These are phyloP conservation scores for Glarea lozoyensis DNA, from an alignment of 495 filamentous ascomycete species.

Conservation along the genomic window DNA sequence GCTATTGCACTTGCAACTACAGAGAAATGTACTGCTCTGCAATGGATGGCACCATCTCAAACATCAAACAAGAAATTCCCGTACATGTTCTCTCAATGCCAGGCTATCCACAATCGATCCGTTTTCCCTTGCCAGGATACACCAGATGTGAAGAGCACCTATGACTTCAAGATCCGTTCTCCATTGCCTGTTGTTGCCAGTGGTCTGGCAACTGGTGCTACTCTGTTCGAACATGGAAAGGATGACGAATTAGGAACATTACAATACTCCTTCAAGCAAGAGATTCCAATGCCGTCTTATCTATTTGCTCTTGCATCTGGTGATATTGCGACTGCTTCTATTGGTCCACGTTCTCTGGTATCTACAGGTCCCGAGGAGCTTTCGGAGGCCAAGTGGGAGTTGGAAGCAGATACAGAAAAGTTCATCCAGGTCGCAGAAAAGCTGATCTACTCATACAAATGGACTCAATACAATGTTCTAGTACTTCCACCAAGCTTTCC, in stretches of 20 bases:
- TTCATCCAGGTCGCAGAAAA: constrained; percentile 86
- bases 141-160: constrained; percentile 86
- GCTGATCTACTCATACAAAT: constrained; percentile 79
- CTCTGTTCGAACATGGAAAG: constrained; percentile 29
- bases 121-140: constrained; percentile 97
- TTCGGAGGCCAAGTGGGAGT: constrained; percentile 74
- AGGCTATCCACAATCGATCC: constrained; percentile 88
- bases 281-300: constrained; percentile 89
- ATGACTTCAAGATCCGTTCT: constrained; percentile 79
- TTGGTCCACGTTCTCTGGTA: constrained; percentile 77
- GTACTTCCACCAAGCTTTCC: constrained; percentile 88
- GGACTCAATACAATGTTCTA: constrained; percentile 91
- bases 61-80: constrained; percentile 88
- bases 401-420: constrained; percentile 80
- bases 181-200: constrained; percentile 82
- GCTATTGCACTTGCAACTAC: constrained; percentile 60
- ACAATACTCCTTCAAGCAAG: constrained; percentile 76
- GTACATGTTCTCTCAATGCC: constrained; percentile 97
- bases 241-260: constrained; percentile 40
- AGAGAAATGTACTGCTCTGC: constrained; percentile 77
- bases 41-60: constrained; percentile 87
- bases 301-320: constrained; percentile 87
- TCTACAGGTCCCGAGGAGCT: constrained; percentile 84
- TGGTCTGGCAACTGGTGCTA: constrained; percentile 49
- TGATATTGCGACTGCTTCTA: constrained; percentile 73